Base-by-base conservation (phyloP, 306 rosid species). In the Crotalaria pallida region DNA sequence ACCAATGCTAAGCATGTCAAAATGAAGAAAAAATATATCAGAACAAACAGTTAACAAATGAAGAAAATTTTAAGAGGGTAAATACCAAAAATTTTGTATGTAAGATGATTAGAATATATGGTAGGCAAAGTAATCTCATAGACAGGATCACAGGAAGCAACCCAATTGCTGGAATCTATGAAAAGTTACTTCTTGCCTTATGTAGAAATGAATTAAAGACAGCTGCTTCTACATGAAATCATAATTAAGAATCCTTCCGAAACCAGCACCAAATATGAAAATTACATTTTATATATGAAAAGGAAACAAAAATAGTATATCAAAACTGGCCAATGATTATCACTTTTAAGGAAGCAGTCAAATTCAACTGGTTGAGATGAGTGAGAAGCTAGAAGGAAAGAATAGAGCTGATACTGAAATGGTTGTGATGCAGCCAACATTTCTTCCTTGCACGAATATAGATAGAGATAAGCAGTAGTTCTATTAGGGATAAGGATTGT, bases 391-490 rank as follows among this genome's bases (percentile, higher is more conserved):
- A 80, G 48, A 57, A 50, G 41, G 51, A 63, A 68, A 55, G 65
- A 61, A 71, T 34, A 40, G 61, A 47, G 61, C 59, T 76, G 81
- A 76, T 76, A 76, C 75, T 76, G 71, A 79, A 83, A 84, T 76
- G 87, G 99, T 88, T 91, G 97, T 75, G 95, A 91, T 74, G 99
- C 97, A 80, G 99, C 97, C 67, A 95, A 65, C 2, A 89, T 84
- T 52, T 91, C 99, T 95, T 95, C 97, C 72, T 96, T 97, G 24
- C 86, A 95, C 16, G 99, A 95, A 74, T 95, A 95, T 43, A 95
- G 99, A 84, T 91, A 95, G 21, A 95, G 97, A 80, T 91, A 91
- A 1, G 99, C 89, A 43, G 99, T 89, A 97, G 91, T 87, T 88
- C 96, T 95, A 51, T 88, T 87, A 27, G 96, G 99, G 64, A 89